Conservation (phyloP, 2,329 filamentous ascomycete species). For the Coniochaeta sp. region DNA sequence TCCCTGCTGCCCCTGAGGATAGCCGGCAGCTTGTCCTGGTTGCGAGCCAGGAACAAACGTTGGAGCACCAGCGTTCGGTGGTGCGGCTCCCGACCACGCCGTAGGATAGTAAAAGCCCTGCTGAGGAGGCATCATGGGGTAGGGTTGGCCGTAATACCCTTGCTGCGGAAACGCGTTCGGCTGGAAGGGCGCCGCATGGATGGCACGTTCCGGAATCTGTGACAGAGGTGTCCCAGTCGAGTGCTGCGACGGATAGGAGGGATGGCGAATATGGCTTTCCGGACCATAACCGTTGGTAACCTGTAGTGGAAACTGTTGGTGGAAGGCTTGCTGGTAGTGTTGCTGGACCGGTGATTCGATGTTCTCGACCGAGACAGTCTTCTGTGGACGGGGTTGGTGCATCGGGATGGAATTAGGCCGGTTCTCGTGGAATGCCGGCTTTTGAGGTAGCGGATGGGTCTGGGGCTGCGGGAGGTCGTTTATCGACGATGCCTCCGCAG, state of each 20-base stretch:
- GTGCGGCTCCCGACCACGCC: conserved; percentile 35
- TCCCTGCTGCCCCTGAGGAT: conserved; percentile 35
- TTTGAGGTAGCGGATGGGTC: conserved; percentile 50
- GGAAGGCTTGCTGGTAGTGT: conserved; percentile 73
- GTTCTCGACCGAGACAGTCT: conserved; percentile 84
- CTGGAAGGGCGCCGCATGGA: conserved; percentile 86
- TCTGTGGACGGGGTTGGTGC: conserved; percentile 92
- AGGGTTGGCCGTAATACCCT: conserved; percentile 51
- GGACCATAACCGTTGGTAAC: conserved; percentile 50
- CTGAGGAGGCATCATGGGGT: conserved; percentile 44
- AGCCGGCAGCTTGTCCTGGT: conserved; percentile 31
- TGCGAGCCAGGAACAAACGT: conserved; percentile 51
- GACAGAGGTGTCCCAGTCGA: conserved; percentile 76
- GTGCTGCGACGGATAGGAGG: conserved; percentile 63
- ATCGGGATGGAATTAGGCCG: conserved; percentile 56
- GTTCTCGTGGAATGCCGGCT: conserved; percentile 51
- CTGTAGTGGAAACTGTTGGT: conserved; percentile 84
- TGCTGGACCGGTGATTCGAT: conserved; percentile 72
- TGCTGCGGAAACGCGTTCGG: conserved; percentile 58
- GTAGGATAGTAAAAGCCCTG: conserved; percentile 64
- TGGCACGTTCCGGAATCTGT: conserved; percentile 86
- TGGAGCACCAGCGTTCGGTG: conserved; percentile 32
- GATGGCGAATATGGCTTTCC: conserved; percentile 57
- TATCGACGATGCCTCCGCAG: conserved; percentile 32
- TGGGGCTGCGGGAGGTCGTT: conserved; percentile 51